A percentile compares a stretch with the other conserved stretches of the same genome.
Conservation (phyloP, 2,329 filamentous ascomycete species). For the Ceratocystis destructans region DNA sequence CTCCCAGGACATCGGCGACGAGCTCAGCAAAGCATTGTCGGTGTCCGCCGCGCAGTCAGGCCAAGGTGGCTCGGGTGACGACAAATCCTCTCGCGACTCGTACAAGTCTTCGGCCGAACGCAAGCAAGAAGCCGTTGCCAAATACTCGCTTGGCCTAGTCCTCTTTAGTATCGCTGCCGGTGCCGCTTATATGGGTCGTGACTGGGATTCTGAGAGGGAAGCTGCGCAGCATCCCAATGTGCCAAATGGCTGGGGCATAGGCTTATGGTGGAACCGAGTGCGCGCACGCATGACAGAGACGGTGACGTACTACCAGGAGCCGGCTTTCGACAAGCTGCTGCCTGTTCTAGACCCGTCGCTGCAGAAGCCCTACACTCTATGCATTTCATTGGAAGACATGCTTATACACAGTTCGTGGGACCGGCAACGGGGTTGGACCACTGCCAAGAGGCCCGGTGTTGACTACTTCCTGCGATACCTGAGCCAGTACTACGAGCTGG, state of each 20-base stretch:
- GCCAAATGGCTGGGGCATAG: slow-evolving; percentile 64
- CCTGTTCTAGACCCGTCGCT: slow-evolving; percentile 68
- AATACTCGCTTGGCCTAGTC: slow-evolving; percentile 55
- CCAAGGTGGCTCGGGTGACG: slow-evolving; percentile 19
- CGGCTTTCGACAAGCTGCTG: slow-evolving; percentile 83
- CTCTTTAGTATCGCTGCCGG: slow-evolving; percentile 43
- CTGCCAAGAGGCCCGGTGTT: slow-evolving; percentile 85
- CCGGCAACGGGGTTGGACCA: slow-evolving; percentile 84
- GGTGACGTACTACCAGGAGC: slow-evolving; percentile 88
- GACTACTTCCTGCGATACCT: slow-evolving; percentile 97
- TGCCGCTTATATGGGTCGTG: slow-evolving; percentile 65
- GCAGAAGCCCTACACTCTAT: slow-evolving; percentile 80
- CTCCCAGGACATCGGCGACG: slow-evolving; percentile 24
- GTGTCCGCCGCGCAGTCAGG: slow-evolving; percentile 28
- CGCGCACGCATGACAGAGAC: slow-evolving; percentile 61
- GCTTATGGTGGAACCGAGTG: slow-evolving; percentile 67
- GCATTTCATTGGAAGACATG: slow-evolving; percentile 84
- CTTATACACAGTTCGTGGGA: slow-evolving; percentile 92
- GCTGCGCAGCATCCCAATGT: slow-evolving; percentile 53
- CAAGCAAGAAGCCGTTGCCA: slow-evolving; percentile 61
- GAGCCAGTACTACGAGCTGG: slow-evolving; percentile 94
- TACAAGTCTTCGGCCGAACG: slow-evolving; percentile 88
- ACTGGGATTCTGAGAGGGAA: slow-evolving; percentile 77
- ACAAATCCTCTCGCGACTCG: slow-evolving; percentile 55
- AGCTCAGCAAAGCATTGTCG: slow-evolving; percentile 23